Conservation (phyloP, 2,329 filamentous ascomycete species). For the Grosmannia clavigera region DNA sequence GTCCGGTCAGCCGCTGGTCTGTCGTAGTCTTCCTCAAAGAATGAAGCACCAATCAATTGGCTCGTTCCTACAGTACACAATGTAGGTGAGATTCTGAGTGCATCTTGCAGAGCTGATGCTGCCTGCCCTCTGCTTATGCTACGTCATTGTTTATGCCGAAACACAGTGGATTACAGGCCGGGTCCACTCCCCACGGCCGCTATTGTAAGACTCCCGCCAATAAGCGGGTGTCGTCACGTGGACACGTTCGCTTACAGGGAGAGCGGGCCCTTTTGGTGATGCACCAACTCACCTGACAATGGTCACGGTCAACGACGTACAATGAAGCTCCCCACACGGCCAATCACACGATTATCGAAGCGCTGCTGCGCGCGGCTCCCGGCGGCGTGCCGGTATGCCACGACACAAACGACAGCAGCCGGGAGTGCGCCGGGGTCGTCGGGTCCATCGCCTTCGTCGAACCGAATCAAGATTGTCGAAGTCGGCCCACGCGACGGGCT, state of each 20-base stretch:
- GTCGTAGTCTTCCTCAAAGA: too few relatives aligned
- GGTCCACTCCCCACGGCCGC: too few relatives aligned
- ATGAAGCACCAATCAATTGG: too few relatives aligned
- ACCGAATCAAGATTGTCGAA: slow-evolving; percentile 48
- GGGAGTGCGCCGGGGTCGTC: neutral
- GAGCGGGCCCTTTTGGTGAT: neutral
- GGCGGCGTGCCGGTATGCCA: slow-evolving; percentile 1
- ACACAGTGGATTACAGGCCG: too few relatives aligned
- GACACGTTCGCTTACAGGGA: neutral
- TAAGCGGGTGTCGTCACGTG: neutral
- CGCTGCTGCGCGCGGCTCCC: neutral
- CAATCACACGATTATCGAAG: neutral
- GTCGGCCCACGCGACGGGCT: slow-evolving; percentile 78
- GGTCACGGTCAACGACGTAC: neutral
- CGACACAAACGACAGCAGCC: neutral
- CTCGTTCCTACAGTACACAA: too few relatives aligned
- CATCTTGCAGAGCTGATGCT: too few relatives aligned
- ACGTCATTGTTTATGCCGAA: too few relatives aligned
- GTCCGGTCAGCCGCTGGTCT: slow-evolving; percentile 16
- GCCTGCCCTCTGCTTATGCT: too few relatives aligned
- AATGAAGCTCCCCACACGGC: slow-evolving; percentile 18
- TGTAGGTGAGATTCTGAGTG: too few relatives aligned
- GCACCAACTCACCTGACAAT: neutral
- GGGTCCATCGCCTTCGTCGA: neutral
- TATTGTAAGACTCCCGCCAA: neutral